Evolutionary conservation across 2,329 filamentous ascomycete species (phyloP).

Genomic region (Coniosporium tulheliwenetii): DNA sequence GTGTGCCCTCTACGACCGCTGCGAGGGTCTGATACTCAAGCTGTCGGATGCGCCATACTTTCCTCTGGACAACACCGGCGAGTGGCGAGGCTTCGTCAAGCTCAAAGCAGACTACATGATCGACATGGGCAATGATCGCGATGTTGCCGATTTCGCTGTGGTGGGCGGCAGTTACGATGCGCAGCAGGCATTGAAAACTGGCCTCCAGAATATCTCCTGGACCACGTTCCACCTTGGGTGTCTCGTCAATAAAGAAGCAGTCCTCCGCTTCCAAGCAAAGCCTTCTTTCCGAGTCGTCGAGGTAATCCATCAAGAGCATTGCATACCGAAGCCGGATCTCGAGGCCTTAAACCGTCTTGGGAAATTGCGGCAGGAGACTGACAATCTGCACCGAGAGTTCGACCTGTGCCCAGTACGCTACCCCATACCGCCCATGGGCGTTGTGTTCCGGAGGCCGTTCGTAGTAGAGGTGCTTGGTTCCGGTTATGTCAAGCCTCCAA

Average conservation of each 20-base stretch:
- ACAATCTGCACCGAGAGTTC: constrained; percentile 7
- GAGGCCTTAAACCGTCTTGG: constrained; percentile 26
- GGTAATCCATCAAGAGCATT: constrained; percentile 26
- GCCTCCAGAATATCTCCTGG: constrained; percentile 45
- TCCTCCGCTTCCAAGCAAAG: constrained; percentile 31
- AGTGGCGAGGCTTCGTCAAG: constrained; percentile 49
- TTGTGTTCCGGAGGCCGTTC: constrained; percentile 52
- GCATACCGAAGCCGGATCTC: constrained; percentile 28
- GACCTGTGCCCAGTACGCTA: constrained; percentile 5
- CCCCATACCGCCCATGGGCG: constrained; percentile 18
- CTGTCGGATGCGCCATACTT: constrained; percentile 64
- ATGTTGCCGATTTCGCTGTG: constrained; percentile 69
- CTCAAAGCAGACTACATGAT: constrained; percentile 76
- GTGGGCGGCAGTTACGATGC: constrained; percentile 61
- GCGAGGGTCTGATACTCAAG: constrained; percentile 73
- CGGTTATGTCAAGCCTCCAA: constrained; percentile 57
- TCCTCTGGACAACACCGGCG: constrained; percentile 13
- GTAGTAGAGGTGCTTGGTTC: constrained; percentile 71
- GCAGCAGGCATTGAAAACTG: constrained; percentile 40
- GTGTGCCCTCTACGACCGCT: constrained; percentile 45
- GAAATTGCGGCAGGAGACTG: constrained; percentile 16
- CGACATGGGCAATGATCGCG: constrained; percentile 43
- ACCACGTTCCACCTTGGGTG: constrained; percentile 73
- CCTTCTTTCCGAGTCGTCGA: constrained; percentile 55
- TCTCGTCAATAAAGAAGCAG: constrained; percentile 49